Evolutionary conservation across 768 basidiomycete species (phyloP).

Genomic region (Hypholoma sublateritium): DNA sequence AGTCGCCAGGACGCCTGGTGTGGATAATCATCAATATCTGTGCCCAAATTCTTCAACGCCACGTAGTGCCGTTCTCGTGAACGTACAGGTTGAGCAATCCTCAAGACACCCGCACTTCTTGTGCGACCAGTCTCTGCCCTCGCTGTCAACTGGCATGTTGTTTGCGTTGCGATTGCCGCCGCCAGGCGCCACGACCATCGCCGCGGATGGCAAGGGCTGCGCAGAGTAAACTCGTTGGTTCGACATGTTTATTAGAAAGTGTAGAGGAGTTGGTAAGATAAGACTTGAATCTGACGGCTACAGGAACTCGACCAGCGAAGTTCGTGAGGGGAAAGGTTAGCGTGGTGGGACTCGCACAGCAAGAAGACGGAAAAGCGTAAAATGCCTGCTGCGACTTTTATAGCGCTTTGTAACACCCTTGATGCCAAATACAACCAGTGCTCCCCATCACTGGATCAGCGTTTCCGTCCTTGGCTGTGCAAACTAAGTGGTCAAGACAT

Average conservation of each 20-base stretch:
- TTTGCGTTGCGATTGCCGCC: slow-evolving; percentile 35
- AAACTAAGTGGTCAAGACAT: neutral
- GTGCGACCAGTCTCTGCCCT: slow-evolving; percentile 38
- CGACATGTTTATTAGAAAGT: slow-evolving; percentile 12
- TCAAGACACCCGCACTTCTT: slow-evolving; percentile 31
- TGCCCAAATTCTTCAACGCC: neutral
- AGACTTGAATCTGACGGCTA: neutral
- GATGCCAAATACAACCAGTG: too few species aligned
- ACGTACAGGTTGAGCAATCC: slow-evolving; percentile 30
- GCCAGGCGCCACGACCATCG: slow-evolving; percentile 25
- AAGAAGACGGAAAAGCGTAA: slow-evolving; percentile 9
- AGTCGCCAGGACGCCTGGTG: slow-evolving; percentile 32
- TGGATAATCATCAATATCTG: neutral
- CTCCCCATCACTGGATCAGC: neutral
- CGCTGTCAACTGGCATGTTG: slow-evolving; percentile 28
- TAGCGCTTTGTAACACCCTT: slow-evolving; percentile 2
- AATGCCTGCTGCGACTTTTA: slow-evolving; percentile 9
- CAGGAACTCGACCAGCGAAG: slow-evolving; percentile 21
- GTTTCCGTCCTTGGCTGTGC: neutral
- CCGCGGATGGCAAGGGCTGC: slow-evolving; percentile 16
- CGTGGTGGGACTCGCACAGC: slow-evolving; percentile 18
- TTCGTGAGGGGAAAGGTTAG: slow-evolving; percentile 10
- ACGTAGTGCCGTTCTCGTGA: neutral
- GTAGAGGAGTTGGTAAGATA: neutral
- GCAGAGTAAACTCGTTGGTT: slow-evolving; percentile 15